These are phyloP conservation scores for Dichomitus squalens DNA, from an alignment of 1,284 basidiomycete genomes.

Conservation along the genomic window DNA sequence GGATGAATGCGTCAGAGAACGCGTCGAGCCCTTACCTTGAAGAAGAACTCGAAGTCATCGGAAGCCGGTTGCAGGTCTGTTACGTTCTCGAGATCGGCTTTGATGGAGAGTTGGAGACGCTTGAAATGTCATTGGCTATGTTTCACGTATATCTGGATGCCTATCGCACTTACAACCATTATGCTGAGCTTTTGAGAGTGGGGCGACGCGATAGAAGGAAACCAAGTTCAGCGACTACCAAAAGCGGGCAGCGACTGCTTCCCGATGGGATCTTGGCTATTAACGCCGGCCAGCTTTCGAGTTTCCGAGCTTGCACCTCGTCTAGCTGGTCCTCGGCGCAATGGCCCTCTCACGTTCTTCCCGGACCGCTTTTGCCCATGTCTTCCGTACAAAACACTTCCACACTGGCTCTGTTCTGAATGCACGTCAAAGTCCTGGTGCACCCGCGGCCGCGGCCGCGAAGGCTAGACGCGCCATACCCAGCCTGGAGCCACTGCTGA, in stretches of 20 bases:
- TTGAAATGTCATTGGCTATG: constrained; percentile 22
- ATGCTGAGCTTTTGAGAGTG: neutral
- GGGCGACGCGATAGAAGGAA: neutral
- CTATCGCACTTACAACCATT: constrained; percentile 36
- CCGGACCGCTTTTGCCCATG: constrained; percentile 14
- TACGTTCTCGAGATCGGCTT: constrained; percentile 79
- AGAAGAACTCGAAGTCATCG: constrained; percentile 77
- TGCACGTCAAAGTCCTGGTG: constrained; percentile 13
- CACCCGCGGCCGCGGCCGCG: constrained; percentile 3
- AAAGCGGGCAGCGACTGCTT: neutral
- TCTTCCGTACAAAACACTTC: constrained; percentile 16
- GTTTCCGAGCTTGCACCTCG: constrained; percentile 1
- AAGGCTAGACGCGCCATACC: constrained; percentile 16
- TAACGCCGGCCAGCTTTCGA: constrained; percentile 19
- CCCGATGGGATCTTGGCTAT: constrained; percentile 16
- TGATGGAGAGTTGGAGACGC: constrained; percentile 68
- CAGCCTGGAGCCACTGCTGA: constrained; percentile 14
- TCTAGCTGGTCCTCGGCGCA: constrained; percentile 18
- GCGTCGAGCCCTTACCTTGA: constrained; percentile 49
- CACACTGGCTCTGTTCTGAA: constrained; percentile 21
- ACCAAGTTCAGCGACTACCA: neutral
- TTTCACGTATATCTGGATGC: neutral
- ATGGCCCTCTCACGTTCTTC: constrained; percentile 26
- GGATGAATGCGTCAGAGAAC: too few species aligned
- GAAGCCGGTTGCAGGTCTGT: constrained; percentile 63